Evolutionary conservation across 2,329 filamentous ascomycete species (phyloP).

Genomic region (Fusarium citri): DNA sequence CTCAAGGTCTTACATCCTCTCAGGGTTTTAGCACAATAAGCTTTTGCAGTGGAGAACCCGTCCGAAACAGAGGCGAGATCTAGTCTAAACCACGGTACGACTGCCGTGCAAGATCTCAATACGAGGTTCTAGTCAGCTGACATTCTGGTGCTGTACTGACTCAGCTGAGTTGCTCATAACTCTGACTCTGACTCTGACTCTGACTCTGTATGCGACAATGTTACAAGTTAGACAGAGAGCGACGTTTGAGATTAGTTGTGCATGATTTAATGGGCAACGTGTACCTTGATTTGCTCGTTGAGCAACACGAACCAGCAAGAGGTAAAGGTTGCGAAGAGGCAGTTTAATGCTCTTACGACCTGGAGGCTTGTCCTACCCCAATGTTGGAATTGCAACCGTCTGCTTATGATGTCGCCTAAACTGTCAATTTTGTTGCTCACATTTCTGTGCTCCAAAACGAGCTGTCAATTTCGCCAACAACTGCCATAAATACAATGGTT

Average conservation of each 20-base stretch:
- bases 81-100: conserved; percentile 12
- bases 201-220: neutral
- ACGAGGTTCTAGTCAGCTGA: conserved; percentile 27
- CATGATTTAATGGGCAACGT: neutral
- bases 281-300: neutral
- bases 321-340: conserved; percentile 1
- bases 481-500: conserved; percentile 18
- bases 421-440: neutral
- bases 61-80: conserved; percentile 33
- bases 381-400: conserved; percentile 7
- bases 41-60: conserved; percentile 40
- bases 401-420: neutral
- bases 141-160: conserved; percentile 2
- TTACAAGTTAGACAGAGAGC: neutral
- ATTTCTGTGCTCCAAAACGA: conserved; percentile 13
- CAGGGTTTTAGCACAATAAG: conserved; percentile 28
- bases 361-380: conserved; percentile 1
- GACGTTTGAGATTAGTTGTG: neutral
- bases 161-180: neutral
- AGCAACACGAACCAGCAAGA: neutral
- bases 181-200: neutral
- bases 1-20: conserved; percentile 2
- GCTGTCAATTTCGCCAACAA: conserved; percentile 25
- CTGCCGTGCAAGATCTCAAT: neutral
- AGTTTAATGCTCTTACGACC: conserved; percentile 1